phyloP scores from a whole-genome alignment of 129 eudicot genomes.

The Lactuca saligna region DNA sequence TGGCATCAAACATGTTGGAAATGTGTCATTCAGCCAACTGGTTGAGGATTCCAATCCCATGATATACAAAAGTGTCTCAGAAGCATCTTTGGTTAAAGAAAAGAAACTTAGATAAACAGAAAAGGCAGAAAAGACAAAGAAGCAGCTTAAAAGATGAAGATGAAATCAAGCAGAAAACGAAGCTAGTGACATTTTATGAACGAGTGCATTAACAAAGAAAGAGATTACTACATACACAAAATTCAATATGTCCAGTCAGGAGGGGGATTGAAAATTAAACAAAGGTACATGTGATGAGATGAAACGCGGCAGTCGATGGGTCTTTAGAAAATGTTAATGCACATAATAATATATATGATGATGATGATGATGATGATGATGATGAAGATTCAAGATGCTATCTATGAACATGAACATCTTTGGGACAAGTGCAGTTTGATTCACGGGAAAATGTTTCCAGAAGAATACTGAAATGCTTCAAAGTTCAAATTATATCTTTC shows the following conservation, averaged over 20 bases:
- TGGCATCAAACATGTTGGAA: too few relatives aligned
- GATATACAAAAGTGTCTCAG: too few relatives aligned
- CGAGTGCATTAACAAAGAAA: slow-evolving; percentile 3
- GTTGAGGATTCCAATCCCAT: too few relatives aligned
- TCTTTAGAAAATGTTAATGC: slow-evolving; percentile 25
- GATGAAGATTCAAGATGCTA: neutral
- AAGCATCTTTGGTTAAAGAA: too few relatives aligned
- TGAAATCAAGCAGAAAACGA: neutral
- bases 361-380: too few relatives aligned
- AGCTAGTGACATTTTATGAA: neutral
- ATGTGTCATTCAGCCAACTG: too few relatives aligned
- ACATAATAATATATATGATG: neutral
- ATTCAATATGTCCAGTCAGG: slow-evolving; percentile 22
- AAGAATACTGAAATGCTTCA: too few relatives aligned
- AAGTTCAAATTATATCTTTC: too few relatives aligned
- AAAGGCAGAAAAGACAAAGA: neutral
- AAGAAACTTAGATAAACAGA: too few relatives aligned
- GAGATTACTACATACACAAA: slow-evolving; percentile 22
- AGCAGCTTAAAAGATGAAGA: neutral
- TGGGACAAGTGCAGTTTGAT: neutral
- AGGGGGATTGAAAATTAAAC: slow-evolving; percentile 1
- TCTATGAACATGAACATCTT: slow-evolving; percentile 20
- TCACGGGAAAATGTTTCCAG: too few relatives aligned
- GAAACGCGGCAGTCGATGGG: neutral
- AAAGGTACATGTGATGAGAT: slow-evolving; percentile 12